Percentiles rank a stretch among this genome's conserved stretches.
These are phyloP conservation scores for Amaranthus palmeri DNA, from an alignment of 148 eudicot genomes.

Conservation along the genomic window DNA sequence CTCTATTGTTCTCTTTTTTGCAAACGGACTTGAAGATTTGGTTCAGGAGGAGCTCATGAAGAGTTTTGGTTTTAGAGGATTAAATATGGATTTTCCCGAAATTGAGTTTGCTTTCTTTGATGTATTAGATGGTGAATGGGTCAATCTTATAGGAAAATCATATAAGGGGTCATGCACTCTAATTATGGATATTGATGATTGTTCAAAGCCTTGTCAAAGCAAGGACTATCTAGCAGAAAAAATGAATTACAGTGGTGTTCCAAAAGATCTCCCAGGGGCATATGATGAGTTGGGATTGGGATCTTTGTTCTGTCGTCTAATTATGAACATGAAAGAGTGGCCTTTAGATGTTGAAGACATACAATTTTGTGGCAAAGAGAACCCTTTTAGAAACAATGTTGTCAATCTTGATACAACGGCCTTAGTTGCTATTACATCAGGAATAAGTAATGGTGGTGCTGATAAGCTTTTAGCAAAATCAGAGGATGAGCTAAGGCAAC, in stretches of 20 bases:
- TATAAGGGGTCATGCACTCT: constrained; percentile 46
- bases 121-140: constrained; percentile 66
- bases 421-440: constrained; percentile 77
- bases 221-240: constrained; percentile 16
- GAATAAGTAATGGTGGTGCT: constrained; percentile 78
- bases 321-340: constrained; percentile 46
- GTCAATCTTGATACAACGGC: constrained; percentile 93
- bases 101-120: constrained; percentile 37
- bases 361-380: constrained; percentile 15
- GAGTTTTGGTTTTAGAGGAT: constrained; percentile 50
- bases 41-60: constrained; percentile 33
- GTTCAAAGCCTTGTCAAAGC: constrained; percentile 24
- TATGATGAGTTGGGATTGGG: constrained; percentile 24
- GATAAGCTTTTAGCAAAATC: constrained; percentile 57
- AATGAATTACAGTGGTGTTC: constrained; percentile 15
- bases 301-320: constrained; percentile 39
- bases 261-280: constrained; percentile 14
- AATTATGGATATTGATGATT: constrained; percentile 39
- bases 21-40: constrained; percentile 54
- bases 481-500: constrained; percentile 51
- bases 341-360: constrained; percentile 20
- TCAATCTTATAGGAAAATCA: constrained; percentile 48
- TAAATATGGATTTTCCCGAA: constrained; percentile 33
- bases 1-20: constrained; percentile 66
- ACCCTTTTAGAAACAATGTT: constrained; percentile 23